These are phyloP conservation scores for Polyplosphaeria fusca DNA, from an alignment of 495 filamentous ascomycete species.

Conservation along the genomic window DNA sequence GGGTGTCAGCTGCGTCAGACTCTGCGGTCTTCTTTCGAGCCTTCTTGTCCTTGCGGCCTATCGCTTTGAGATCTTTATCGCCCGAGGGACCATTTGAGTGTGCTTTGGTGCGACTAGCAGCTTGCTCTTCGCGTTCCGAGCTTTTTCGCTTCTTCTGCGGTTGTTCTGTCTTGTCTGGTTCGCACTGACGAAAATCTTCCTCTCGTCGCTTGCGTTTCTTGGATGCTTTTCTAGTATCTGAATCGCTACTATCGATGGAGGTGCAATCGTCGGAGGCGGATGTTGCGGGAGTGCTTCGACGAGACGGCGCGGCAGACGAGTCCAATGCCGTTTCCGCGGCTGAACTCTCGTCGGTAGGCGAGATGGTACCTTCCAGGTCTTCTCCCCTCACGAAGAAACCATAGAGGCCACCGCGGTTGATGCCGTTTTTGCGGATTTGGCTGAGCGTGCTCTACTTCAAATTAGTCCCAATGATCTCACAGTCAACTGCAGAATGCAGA, in stretches of 20 bases:
- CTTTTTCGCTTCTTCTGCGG: background rate
- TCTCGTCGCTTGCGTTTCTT: constrained; percentile 25
- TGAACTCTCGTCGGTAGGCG: constrained; percentile 17
- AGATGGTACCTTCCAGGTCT: constrained; percentile 64
- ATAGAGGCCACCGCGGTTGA: constrained; percentile 62
- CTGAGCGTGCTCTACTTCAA: constrained; percentile 33
- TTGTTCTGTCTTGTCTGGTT: background rate
- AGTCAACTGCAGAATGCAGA: too few species aligned
- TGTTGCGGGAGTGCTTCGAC: constrained; percentile 20
- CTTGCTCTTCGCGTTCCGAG: background rate
- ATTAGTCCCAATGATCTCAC: too few species aligned
- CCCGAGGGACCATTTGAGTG: too few species aligned
- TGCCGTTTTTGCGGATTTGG: constrained; percentile 36
- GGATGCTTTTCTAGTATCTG: background rate
- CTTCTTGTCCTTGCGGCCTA: too few species aligned
- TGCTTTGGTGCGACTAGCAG: too few species aligned
- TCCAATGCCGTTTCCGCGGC: constrained; percentile 4
- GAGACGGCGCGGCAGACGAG: constrained; percentile 7
- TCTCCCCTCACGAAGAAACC: constrained; percentile 76
- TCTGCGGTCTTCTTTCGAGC: too few species aligned
- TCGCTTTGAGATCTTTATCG: too few species aligned
- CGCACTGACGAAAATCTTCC: constrained; percentile 1
- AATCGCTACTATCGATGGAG: constrained; percentile 2
- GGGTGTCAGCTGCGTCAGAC: too few species aligned
- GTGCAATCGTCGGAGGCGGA: constrained; percentile 5